phyloP scores from a whole-genome alignment of 768 basidiomycete species.

The Auricularia heimuer region DNA sequence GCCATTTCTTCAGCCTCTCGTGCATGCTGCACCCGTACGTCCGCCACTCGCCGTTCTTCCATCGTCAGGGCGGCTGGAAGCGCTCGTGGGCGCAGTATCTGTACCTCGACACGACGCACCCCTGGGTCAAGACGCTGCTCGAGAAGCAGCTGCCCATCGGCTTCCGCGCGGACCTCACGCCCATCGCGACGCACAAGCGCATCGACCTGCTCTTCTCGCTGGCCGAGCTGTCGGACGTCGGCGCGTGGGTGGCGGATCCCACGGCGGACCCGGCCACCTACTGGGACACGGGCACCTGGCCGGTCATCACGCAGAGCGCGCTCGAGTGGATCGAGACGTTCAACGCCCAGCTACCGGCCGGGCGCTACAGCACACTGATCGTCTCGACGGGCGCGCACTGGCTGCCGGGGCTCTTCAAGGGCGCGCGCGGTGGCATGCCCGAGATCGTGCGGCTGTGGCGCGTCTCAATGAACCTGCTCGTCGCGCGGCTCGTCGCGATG shows the following conservation, averaged over 20 bases:
- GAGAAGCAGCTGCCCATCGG: slow-evolving; percentile 32
- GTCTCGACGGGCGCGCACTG: slow-evolving; percentile 62
- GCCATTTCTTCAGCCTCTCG: slow-evolving; percentile 65
- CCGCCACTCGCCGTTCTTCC: slow-evolving; percentile 43
- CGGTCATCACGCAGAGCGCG: slow-evolving; percentile 42
- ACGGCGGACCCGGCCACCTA: slow-evolving; percentile 2
- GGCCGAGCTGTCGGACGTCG: slow-evolving; percentile 38
- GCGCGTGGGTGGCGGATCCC: slow-evolving; percentile 20
- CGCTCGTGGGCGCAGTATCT: slow-evolving; percentile 57
- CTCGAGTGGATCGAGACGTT: slow-evolving; percentile 45
- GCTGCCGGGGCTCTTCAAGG: slow-evolving; percentile 47
- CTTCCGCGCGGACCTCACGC: slow-evolving; percentile 47
- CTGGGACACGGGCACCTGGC: slow-evolving; percentile 20
- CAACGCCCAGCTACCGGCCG: slow-evolving; percentile 34
- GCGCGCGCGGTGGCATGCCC: slow-evolving; percentile 34
- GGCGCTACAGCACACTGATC: slow-evolving; percentile 50
- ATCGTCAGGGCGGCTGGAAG: slow-evolving; percentile 22
- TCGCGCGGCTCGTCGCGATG: slow-evolving; percentile 35
- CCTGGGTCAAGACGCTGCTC: slow-evolving; percentile 30
- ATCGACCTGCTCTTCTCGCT: slow-evolving; percentile 48
- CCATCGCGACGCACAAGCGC: slow-evolving; percentile 54
- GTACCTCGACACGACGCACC: slow-evolving; percentile 50
- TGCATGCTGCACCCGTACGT: slow-evolving; percentile 60
- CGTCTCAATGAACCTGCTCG: slow-evolving; percentile 35
- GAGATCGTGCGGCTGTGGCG: slow-evolving; percentile 47